Evolutionary conservation across 306 rosid species (phyloP).

Genomic region (Psophocarpus tetragonolobus): DNA sequence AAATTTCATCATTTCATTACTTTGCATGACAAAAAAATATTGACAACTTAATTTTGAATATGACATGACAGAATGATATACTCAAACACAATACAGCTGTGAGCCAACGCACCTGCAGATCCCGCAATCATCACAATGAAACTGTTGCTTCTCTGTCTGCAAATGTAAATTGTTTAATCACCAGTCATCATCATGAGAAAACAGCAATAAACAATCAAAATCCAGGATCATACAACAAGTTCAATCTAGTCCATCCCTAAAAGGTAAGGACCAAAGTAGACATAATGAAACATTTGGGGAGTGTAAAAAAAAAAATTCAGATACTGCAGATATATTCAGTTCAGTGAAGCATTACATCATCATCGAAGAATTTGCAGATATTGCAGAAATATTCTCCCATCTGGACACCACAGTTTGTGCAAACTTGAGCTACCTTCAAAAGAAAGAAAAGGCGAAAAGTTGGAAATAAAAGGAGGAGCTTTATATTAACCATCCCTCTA

Average conservation of each 20-base stretch:
- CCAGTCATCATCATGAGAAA: not conserved
- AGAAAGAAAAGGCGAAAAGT: not conserved
- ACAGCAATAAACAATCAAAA: not conserved
- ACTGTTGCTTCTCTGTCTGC: constrained; percentile 66
- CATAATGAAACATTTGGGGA: constrained; percentile 27
- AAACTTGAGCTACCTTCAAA: constrained; percentile 68
- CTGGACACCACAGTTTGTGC: constrained; percentile 83
- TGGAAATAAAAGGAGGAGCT: constrained; percentile 1
- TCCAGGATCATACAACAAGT: constrained; percentile 10
- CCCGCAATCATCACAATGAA: constrained; percentile 94
- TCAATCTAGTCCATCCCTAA: constrained; percentile 25
- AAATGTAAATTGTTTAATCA: constrained; percentile 27
- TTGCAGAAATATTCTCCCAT: constrained; percentile 94
- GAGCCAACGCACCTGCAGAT: constrained; percentile 72
- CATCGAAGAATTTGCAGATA: constrained; percentile 84
- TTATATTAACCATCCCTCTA: not conserved
- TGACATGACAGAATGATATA: not conserved
- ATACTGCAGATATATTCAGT: not conserved
- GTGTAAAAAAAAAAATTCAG: not conserved
- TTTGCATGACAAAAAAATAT: constrained; percentile 21
- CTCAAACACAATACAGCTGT: not conserved
- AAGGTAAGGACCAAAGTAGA: not conserved
- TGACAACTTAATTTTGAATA: not conserved
- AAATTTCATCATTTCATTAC: constrained; percentile 28
- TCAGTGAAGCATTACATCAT: constrained; percentile 59